A percentile compares a stretch with the other conserved stretches of the same genome.
Evolutionary conservation across 2,329 filamentous ascomycete genomes (phyloP).

Genomic region (Thielaviopsis musarum): DNA sequence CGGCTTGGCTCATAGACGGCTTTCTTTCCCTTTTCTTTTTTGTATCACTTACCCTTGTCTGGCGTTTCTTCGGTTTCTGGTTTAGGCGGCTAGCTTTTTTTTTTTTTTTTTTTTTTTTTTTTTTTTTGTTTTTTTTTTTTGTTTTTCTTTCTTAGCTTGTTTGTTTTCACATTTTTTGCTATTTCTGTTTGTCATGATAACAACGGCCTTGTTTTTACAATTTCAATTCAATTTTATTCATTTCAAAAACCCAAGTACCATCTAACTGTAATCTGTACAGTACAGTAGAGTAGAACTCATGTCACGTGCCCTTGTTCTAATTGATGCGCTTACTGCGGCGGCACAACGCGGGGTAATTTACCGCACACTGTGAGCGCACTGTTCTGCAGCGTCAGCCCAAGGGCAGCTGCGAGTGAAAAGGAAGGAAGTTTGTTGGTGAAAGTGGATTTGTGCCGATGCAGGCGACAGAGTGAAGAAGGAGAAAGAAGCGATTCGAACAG

Average conservation of each 20-base stretch:
- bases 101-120: neutral
- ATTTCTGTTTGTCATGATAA: neutral
- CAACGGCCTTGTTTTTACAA: neutral
- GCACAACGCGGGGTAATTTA: neutral
- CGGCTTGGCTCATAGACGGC: neutral
- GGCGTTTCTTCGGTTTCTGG: neutral
- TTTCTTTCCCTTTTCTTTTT: neutral
- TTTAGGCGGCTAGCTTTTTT: neutral
- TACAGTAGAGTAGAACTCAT: neutral
- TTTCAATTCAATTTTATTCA: neutral
- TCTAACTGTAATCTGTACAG: too few relatives aligned
- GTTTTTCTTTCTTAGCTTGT: neutral
- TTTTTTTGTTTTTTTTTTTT: neutral
- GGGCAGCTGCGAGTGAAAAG: neutral
- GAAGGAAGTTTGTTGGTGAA: neutral
- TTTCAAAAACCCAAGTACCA: too few relatives aligned
- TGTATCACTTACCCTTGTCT: neutral
- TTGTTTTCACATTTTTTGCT: neutral
- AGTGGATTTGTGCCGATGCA: neutral
- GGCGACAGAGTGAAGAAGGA: neutral
- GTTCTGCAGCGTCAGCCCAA: neutral
- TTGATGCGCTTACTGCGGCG: neutral
- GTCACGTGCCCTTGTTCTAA: neutral
- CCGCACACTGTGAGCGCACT: neutral
- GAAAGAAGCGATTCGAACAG: too few relatives aligned